These are phyloP conservation scores for Chernovozyma aurita DNA, from an alignment of 1,139 yeast genomes.

Conservation along the genomic window DNA sequence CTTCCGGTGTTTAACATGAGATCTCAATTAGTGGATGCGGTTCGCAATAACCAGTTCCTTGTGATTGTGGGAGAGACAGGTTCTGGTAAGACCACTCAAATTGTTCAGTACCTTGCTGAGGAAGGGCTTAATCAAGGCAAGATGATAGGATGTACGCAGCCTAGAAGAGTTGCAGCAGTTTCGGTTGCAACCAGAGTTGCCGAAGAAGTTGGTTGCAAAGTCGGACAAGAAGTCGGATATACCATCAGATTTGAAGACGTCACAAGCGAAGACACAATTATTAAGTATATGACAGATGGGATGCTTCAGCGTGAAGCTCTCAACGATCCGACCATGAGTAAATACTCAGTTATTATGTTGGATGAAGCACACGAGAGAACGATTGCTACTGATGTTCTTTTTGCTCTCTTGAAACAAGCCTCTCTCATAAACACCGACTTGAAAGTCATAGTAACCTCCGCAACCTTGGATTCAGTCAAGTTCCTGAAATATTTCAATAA, in stretches of 20 bases:
- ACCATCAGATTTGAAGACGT: constrained; percentile 62
- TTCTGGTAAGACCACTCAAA: constrained; percentile 42
- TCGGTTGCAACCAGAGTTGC: constrained; percentile 69
- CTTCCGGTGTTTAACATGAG: constrained; percentile 74
- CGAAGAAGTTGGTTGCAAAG: constrained; percentile 54
- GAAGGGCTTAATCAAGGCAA: constrained; percentile 28
- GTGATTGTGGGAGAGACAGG: constrained; percentile 49
- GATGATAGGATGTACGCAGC: constrained; percentile 68
- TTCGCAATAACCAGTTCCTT: constrained; percentile 42
- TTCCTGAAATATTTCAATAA: constrained; percentile 72
- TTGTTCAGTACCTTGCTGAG: constrained; percentile 36
- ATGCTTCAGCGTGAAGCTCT: constrained; percentile 84
- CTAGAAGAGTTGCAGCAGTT: constrained; percentile 70
- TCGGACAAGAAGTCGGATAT: constrained; percentile 66
- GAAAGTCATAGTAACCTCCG: constrained; percentile 82
- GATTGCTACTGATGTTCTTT: constrained; percentile 86
- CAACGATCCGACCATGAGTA: constrained; percentile 65
- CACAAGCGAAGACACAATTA: constrained; percentile 49
- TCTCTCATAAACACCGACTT: constrained; percentile 65
- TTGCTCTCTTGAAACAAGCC: constrained; percentile 79
- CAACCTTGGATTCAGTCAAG: constrained; percentile 82
- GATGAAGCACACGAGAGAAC: constrained; percentile 98
- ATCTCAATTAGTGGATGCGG: constrained; percentile 49
- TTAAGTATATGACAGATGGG: constrained; percentile 89
- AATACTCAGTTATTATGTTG: constrained; percentile 79